Evolutionary conservation across 1,284 basidiomycete species (phyloP).

Genomic region (Cryptococcus floricola): DNA sequence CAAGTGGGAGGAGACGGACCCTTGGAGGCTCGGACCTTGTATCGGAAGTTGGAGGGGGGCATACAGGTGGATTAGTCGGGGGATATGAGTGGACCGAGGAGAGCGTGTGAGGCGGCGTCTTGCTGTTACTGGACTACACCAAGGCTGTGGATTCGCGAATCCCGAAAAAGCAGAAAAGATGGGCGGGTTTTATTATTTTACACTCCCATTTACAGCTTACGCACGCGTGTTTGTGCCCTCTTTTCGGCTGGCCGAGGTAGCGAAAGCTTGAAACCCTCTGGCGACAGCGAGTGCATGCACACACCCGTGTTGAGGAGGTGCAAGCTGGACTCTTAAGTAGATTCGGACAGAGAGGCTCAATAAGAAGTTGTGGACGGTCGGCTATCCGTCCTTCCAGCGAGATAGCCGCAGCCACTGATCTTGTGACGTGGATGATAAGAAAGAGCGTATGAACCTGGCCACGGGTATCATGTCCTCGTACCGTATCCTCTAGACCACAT

Average conservation of each 20-base stretch:
- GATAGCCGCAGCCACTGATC: too few species aligned
- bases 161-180: background rate
- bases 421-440: background rate
- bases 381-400: too few species aligned
- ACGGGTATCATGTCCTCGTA: too few species aligned
- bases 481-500: too few species aligned
- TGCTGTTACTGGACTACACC: background rate
- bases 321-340: too few species aligned
- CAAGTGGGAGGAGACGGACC: conserved; percentile 10
- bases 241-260: too few species aligned
- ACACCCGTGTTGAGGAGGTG: too few species aligned
- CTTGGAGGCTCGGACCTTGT: conserved; percentile 25
- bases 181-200: background rate
- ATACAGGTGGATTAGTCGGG: background rate
- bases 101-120: background rate
- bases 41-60: conserved; percentile 11
- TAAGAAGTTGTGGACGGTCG: too few species aligned
- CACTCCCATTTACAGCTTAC: background rate
- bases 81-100: background rate
- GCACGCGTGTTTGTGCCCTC: too few species aligned
- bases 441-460: background rate
- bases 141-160: background rate
- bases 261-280: too few species aligned
- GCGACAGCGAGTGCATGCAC: too few species aligned
- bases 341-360: too few species aligned